These are phyloP conservation scores for Apiospora kogelbergensis DNA, from an alignment of 2,329 filamentous ascomycete genomes.

Conservation along the genomic window DNA sequence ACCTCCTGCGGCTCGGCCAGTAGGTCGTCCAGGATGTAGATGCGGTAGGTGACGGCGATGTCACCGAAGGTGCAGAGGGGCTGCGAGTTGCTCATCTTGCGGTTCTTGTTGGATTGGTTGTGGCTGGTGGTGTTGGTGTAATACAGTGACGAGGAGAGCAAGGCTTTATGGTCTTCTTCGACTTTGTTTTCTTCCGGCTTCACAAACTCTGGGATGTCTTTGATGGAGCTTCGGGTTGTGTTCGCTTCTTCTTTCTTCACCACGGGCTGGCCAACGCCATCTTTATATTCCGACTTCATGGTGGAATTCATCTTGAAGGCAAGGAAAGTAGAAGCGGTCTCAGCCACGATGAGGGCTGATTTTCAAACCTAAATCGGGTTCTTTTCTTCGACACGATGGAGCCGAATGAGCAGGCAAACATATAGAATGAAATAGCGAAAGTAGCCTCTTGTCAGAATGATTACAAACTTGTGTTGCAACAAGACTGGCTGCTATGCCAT, in stretches of 20 bases:
- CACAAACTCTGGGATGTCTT: neutral
- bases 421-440: neutral
- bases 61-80: slow-evolving; percentile 23
- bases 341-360: neutral
- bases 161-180: neutral
- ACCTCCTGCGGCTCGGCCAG: slow-evolving; percentile 29
- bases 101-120: too few relatives aligned
- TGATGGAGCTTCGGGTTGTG: neutral
- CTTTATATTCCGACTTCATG: neutral
- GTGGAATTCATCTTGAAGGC: neutral
- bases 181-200: neutral
- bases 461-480: too few relatives aligned
- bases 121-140: neutral
- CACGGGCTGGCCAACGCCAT: neutral
- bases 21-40: slow-evolving; percentile 28
- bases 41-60: slow-evolving; percentile 24
- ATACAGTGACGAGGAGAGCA: neutral
- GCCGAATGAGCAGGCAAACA: neutral
- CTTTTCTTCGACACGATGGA: neutral
- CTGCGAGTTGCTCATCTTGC: slow-evolving; percentile 15
- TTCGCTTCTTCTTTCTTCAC: neutral
- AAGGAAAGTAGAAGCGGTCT: neutral
- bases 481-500: too few relatives aligned
- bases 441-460: neutral
- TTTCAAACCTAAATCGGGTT: neutral